These are phyloP conservation scores for Apocynum venetum DNA, from an alignment of 257 asterid species.

Conservation along the genomic window DNA sequence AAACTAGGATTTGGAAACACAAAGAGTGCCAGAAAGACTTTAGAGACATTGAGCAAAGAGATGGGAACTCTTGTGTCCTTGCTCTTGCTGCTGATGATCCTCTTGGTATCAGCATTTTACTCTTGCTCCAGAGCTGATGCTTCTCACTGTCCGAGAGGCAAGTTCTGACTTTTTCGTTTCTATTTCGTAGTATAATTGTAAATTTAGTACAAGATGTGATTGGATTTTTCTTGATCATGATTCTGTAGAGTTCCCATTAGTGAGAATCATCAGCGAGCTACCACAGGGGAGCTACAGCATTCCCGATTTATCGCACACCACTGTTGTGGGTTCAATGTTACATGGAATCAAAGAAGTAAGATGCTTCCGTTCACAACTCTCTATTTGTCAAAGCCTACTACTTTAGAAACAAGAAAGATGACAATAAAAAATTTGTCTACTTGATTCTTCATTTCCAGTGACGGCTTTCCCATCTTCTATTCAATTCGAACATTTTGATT, in stretches of 20 bases:
- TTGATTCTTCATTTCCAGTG: not conserved
- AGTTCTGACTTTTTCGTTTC: not conserved
- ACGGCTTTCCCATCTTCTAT: not conserved
- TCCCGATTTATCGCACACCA: constrained; percentile 66
- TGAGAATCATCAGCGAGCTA: constrained; percentile 64
- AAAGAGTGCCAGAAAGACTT: too few relatives aligned
- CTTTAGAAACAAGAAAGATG: too few relatives aligned
- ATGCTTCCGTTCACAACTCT: not conserved
- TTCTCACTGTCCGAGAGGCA: constrained; percentile 10
- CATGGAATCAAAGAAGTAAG: constrained; percentile 79
- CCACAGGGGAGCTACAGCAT: constrained; percentile 54
- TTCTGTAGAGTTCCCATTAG: constrained; percentile 37
- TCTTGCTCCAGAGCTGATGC: constrained; percentile 1
- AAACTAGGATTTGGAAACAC: too few relatives aligned
- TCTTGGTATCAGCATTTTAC: not conserved
- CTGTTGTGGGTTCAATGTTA: constrained; percentile 64
- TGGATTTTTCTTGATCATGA: not conserved
- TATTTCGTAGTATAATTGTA: not conserved
- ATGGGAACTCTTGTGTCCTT: not conserved
- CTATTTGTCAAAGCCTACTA: not conserved
- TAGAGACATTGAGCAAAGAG: not conserved
- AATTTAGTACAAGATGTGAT: not conserved
- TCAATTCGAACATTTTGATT: too few relatives aligned
- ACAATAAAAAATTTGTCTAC: too few relatives aligned
- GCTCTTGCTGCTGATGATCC: not conserved